These are phyloP conservation scores for Chytriomyces confervae DNA, from an alignment of 192 early-diverging fungal genomes.

Conservation along the genomic window DNA sequence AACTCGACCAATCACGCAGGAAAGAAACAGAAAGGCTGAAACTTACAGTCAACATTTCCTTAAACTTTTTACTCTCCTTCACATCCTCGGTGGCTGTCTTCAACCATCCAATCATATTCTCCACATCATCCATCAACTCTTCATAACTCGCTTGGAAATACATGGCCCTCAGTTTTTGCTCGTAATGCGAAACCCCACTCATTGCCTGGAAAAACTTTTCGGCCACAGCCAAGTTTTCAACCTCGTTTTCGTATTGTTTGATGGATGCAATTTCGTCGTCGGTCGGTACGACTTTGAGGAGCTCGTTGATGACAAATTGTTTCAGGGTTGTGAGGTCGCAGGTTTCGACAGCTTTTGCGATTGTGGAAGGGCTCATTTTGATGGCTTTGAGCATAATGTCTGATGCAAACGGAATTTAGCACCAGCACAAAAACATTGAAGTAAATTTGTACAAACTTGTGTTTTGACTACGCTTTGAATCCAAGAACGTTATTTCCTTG, in stretches of 20 bases:
- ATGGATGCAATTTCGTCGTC: slow-evolving; percentile 51
- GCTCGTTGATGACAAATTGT: slow-evolving; percentile 45
- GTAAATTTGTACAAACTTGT: slow-evolving; percentile 32
- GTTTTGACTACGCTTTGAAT: slow-evolving; percentile 54
- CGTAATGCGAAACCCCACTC: slow-evolving; percentile 48
- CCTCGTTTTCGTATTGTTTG: slow-evolving; percentile 53
- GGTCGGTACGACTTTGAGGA: slow-evolving; percentile 56
- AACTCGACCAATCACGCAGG: too few species aligned
- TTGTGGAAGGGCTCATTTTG: slow-evolving; percentile 47
- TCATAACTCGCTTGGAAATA: slow-evolving; percentile 50
- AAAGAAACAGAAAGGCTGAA: too few species aligned
- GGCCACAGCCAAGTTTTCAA: slow-evolving; percentile 48
- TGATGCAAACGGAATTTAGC: too few species aligned
- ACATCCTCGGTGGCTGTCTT: slow-evolving; percentile 51
- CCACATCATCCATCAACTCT: slow-evolving; percentile 53
- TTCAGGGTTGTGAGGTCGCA: slow-evolving; percentile 44
- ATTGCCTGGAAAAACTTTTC: slow-evolving; percentile 57
- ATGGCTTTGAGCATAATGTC: slow-evolving; percentile 56
- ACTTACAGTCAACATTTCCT: slow-evolving; percentile 53
- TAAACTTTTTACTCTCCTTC: slow-evolving; percentile 51
- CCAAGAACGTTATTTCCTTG: slow-evolving; percentile 58
- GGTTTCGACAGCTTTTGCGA: slow-evolving; percentile 45
- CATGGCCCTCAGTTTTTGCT: slow-evolving; percentile 54
- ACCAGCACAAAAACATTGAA: not conserved
- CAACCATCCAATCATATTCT: slow-evolving; percentile 47